These are phyloP conservation scores for Nicotiana benthamiana DNA, from an alignment of 257 asterid species.

Conservation along the genomic window DNA sequence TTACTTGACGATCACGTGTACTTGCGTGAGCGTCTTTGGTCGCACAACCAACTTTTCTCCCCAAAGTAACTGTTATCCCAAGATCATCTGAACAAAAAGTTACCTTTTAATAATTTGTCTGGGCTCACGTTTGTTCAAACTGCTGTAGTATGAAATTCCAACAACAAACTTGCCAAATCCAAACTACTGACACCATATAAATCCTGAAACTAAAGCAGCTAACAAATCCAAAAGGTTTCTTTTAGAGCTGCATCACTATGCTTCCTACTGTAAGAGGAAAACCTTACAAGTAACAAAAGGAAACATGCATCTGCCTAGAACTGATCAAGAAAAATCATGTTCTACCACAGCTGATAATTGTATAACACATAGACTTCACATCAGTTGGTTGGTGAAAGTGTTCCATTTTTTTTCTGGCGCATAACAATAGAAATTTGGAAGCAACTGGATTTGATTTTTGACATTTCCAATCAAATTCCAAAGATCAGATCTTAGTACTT, in stretches of 20 bases:
- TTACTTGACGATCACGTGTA: no score
- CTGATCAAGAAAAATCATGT: neutral
- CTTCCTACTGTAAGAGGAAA: neutral
- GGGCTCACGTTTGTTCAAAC: neutral
- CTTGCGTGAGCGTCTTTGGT: no score
- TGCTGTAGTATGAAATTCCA: neutral
- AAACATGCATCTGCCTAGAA: neutral
- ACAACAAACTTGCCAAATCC: neutral
- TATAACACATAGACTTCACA: neutral
- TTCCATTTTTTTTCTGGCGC: neutral
- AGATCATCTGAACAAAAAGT: slow-evolving; percentile 1
- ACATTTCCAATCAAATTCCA: neutral
- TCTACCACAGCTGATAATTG: neutral
- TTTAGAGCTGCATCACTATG: neutral
- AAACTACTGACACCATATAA: neutral
- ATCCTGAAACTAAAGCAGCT: neutral
- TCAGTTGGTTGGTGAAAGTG: neutral
- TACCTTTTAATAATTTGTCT: neutral
- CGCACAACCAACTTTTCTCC: neutral
- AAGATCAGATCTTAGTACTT: neutral
- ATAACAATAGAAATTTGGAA: neutral
- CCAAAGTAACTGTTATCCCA: neutral
- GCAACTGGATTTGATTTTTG: neutral
- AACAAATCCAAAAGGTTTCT: neutral
- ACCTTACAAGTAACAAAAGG: neutral